Base-by-base conservation (phyloP, 768 basidiomycete species). In the Mycena latifolia region DNA sequence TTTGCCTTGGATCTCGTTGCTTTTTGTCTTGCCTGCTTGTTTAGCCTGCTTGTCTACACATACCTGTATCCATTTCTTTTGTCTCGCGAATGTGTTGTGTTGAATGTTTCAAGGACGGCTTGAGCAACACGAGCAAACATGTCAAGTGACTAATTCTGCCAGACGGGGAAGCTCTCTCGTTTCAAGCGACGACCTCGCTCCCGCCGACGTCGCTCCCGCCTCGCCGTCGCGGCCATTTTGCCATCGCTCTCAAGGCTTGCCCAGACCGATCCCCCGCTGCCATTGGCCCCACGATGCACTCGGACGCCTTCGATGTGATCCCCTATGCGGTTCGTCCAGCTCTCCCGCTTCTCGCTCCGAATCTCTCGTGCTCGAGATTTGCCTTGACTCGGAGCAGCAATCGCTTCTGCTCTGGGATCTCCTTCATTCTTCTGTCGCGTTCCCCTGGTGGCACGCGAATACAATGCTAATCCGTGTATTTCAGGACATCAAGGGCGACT, bases 251-350 rank as follows among this genome's bases (percentile, higher is more conserved):
- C 20, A 52, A 39, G 65, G 54, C 29, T n/a, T 61, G 28, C 22
- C 33, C 35, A 18, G 31, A 3, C 37, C 37, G 15, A 48, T 43
- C 10, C 14, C 50, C 27, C 20, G 43, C 31, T 27, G 55, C 33
- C 33, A 27, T 27, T 27, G 29, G 45, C 55, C 31, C 52, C n/a
- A 33, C 22, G 48, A 76, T 74, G 75, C 74, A 73, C 54, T 88
- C 89, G 46, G 91, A 92, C 76, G 87, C 92, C 22, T 95, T 95
- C 77, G 93, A 95, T 82, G 91, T 94, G 67, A 94, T 95, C 75
- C 94, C 93, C 39, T 95, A 85, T 81, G 90, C 92, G 81, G 93
- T 92, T 55, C 61, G 87, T 78, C 35, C 17, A 46, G 5, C 50
- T 31, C 35, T 18, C 17, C 37, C 6, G 37, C 37, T 39, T 12